A percentile compares a stretch with the other conserved stretches of the same genome.
Evolutionary conservation across 1,284 basidiomycete genomes (phyloP).

Genomic region (Ganoderma leucocontextum): DNA sequence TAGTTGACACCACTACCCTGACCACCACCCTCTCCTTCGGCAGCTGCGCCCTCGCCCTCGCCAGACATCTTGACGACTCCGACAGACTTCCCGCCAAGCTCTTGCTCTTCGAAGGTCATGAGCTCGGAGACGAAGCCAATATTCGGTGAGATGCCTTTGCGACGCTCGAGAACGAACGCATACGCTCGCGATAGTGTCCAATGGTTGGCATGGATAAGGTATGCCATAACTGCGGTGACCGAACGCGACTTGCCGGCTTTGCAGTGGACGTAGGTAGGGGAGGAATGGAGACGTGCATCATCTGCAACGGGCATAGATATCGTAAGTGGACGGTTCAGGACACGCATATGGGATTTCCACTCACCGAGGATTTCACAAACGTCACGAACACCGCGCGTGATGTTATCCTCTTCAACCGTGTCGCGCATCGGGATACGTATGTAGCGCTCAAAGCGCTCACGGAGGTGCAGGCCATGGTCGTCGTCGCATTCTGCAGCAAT

Average conservation of each 20-base stretch:
- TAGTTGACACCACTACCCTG: slow-evolving; percentile 45
- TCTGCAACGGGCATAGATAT: slow-evolving; percentile 56
- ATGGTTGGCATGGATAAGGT: slow-evolving; percentile 95
- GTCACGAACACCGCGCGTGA: slow-evolving; percentile 83
- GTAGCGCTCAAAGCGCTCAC: slow-evolving; percentile 82
- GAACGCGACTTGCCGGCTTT: slow-evolving; percentile 96
- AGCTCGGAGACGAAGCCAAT: slow-evolving; percentile 98
- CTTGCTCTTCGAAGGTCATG: slow-evolving; percentile 94
- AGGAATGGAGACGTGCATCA: slow-evolving; percentile 87
- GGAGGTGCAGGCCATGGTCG: slow-evolving; percentile 75
- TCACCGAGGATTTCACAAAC: slow-evolving; percentile 88
- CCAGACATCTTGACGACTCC: slow-evolving; percentile 67
- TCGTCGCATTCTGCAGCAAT: slow-evolving; percentile 92
- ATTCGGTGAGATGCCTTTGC: slow-evolving; percentile 95
- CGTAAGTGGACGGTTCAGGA: neutral
- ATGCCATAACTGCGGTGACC: slow-evolving; percentile 97
- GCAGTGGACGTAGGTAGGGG: slow-evolving; percentile 95
- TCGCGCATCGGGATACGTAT: slow-evolving; percentile 92
- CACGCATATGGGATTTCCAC: slow-evolving; percentile 39
- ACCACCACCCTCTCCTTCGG: slow-evolving; percentile 36
- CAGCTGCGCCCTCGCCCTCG: slow-evolving; percentile 20
- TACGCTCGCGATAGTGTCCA: slow-evolving; percentile 95
- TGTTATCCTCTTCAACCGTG: slow-evolving; percentile 92
- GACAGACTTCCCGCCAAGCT: slow-evolving; percentile 83
- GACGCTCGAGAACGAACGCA: slow-evolving; percentile 87